Evolutionary conservation across 2,329 filamentous ascomycete species (phyloP).

Genomic region (Trichoderma asperellum): DNA sequence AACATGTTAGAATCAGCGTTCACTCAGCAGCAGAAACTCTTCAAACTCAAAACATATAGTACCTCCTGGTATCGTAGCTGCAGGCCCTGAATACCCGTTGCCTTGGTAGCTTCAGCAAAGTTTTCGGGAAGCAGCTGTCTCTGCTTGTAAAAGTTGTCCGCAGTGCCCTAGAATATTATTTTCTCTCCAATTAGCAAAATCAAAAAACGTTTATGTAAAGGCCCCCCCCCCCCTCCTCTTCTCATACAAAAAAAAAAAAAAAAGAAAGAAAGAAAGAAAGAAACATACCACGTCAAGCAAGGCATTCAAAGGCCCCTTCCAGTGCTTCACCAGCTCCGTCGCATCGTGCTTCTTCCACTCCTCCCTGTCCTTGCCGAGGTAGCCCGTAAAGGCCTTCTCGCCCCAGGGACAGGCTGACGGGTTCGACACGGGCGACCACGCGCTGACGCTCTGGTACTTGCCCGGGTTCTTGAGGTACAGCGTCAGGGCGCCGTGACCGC

Average conservation of each 20-base stretch:
- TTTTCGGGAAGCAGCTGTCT: slow-evolving; percentile 93
- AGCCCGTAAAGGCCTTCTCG: slow-evolving; percentile 90
- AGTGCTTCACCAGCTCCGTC: slow-evolving; percentile 81
- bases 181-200: neutral
- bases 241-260: neutral
- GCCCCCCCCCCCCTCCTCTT: no score
- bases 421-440: slow-evolving; percentile 89
- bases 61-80: slow-evolving; percentile 81
- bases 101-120: slow-evolving; percentile 77
- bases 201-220: no score
- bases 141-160: slow-evolving; percentile 96
- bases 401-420: slow-evolving; percentile 89
- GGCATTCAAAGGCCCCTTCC: slow-evolving; percentile 71
- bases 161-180: slow-evolving; percentile 69
- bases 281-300: slow-evolving; percentile 78
- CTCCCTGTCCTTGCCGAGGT: slow-evolving; percentile 76
- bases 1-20: slow-evolving; percentile 10
- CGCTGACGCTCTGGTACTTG: slow-evolving; percentile 84
- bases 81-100: slow-evolving; percentile 72
- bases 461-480: slow-evolving; percentile 91
- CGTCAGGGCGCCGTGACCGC: slow-evolving; percentile 91
- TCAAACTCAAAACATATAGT: slow-evolving; percentile 37
- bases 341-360: slow-evolving; percentile 91
- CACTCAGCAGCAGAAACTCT: neutral
- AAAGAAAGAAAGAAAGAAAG: no score